These are phyloP conservation scores for Fraxinus excelsior DNA, from an alignment of 257 asterid genomes.

Conservation along the genomic window DNA sequence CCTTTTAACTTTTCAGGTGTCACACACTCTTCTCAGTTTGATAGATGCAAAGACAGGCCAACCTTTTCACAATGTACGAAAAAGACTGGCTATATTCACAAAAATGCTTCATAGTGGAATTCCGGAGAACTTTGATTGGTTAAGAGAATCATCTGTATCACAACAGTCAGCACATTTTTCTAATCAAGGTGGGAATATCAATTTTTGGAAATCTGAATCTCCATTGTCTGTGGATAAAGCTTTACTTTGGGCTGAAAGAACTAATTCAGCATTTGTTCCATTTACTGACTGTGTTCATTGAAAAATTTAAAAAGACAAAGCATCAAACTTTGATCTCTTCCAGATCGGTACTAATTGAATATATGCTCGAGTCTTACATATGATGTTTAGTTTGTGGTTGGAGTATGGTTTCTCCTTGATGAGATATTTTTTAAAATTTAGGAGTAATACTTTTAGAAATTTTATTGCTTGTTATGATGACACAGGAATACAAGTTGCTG, in stretches of 20 bases:
- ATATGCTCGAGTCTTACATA: slow-evolving; percentile 18
- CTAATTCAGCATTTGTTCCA: slow-evolving; percentile 8
- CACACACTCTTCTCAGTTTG: slow-evolving; percentile 96
- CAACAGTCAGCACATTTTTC: slow-evolving; percentile 38
- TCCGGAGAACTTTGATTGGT: slow-evolving; percentile 65
- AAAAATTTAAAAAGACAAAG: neutral
- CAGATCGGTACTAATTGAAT: slow-evolving; percentile 1
- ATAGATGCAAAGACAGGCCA: slow-evolving; percentile 70
- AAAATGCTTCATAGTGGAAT: slow-evolving; percentile 94
- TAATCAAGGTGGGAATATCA: slow-evolving; percentile 39
- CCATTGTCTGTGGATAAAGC: slow-evolving; percentile 1
- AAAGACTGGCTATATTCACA: slow-evolving; percentile 68
- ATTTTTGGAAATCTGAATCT: slow-evolving; percentile 50
- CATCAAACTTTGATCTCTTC: neutral
- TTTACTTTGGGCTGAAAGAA: slow-evolving; percentile 20
- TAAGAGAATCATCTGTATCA: slow-evolving; percentile 42
- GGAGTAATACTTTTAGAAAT: slow-evolving; percentile 14
- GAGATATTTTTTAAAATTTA: slow-evolving; percentile 19
- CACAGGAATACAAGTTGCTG: slow-evolving; percentile 50
- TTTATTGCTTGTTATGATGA: slow-evolving; percentile 26
- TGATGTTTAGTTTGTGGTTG: slow-evolving; percentile 14
- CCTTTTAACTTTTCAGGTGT: slow-evolving; percentile 63
- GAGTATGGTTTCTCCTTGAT: slow-evolving; percentile 12
- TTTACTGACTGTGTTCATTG: neutral
- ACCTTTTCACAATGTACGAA: slow-evolving; percentile 63